These are phyloP conservation scores for Stemphylium vesicarium DNA, from an alignment of 2,329 filamentous ascomycete genomes.

Conservation along the genomic window DNA sequence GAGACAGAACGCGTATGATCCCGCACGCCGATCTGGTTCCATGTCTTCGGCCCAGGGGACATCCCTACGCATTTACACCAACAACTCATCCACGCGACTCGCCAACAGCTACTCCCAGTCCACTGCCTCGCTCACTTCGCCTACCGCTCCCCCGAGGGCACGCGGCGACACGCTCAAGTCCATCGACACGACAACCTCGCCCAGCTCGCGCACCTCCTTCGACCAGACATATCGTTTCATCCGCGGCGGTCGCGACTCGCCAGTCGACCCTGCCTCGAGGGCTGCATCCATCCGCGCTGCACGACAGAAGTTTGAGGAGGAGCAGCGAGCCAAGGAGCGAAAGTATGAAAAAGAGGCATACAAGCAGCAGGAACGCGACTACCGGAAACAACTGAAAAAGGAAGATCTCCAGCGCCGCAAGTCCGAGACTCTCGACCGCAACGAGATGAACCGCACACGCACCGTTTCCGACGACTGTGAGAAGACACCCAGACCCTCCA, in stretches of 20 bases:
- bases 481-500: conserved; percentile 38
- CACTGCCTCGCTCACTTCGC: conserved; percentile 58
- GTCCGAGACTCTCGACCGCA: conserved; percentile 47
- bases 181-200: conserved; percentile 57
- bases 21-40: conserved; percentile 52
- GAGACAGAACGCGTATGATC: conserved; percentile 47
- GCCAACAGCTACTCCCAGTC: conserved; percentile 59
- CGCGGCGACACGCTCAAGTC: conserved; percentile 58
- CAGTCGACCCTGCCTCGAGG: conserved; percentile 58
- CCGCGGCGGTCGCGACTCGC: conserved; percentile 56
- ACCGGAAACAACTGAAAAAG: conserved; percentile 53
- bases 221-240: conserved; percentile 62
- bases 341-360: conserved; percentile 61
- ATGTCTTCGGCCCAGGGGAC: conserved; percentile 51
- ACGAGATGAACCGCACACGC: conserved; percentile 34
- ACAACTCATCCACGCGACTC: conserved; percentile 54
- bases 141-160: conserved; percentile 49
- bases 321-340: conserved; percentile 63
- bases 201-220: conserved; percentile 62
- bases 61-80: conserved; percentile 48
- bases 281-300: conserved; percentile 63
- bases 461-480: conserved; percentile 43
- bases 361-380: conserved; percentile 54
- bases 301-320: conserved; percentile 64
- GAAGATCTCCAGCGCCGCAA: conserved; percentile 51